Conservation (phyloP, 352 stramenopile species). For the Pythium brassicae region DNA sequence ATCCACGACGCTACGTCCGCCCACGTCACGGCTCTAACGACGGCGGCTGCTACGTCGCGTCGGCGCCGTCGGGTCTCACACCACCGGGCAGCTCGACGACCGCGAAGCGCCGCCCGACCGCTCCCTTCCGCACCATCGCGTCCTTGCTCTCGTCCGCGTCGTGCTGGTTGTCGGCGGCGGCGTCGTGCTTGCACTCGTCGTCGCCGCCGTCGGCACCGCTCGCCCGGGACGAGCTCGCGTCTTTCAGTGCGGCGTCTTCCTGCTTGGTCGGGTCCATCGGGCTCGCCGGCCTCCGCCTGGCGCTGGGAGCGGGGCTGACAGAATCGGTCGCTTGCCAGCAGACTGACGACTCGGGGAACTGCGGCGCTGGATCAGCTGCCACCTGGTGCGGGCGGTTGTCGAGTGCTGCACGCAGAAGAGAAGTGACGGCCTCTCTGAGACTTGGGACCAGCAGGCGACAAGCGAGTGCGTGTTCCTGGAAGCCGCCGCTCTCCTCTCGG, state of each 20-base stretch:
- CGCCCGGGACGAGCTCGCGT: too few species aligned
- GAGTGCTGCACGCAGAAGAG: not conserved
- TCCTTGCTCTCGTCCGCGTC: conserved; percentile 11
- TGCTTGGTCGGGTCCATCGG: not conserved
- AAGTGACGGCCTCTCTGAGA: not conserved
- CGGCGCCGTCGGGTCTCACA: not conserved
- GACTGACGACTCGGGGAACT: too few species aligned
- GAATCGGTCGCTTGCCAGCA: too few species aligned
- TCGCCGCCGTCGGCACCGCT: not conserved
- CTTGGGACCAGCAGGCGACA: not conserved
- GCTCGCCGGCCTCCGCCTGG: not conserved
- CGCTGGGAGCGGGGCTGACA: too few species aligned
- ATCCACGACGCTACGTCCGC: too few species aligned
- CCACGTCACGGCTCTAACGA: too few species aligned
- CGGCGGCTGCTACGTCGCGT: too few species aligned
- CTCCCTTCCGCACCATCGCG: conserved; percentile 8
- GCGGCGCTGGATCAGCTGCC: too few species aligned
- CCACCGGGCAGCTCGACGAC: conserved; percentile 4
- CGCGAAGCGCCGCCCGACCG: conserved; percentile 13
- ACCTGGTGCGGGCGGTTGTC: not conserved
- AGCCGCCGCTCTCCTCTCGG: not conserved
- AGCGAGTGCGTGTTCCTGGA: not conserved
- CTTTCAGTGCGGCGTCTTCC: not conserved
- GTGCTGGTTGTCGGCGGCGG: not conserved
- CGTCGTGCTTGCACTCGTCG: conserved; percentile 6